Percentiles rank a stretch among this genome's conserved stretches.
Conservation (phyloP, 306 rosid genomes). For the Carpinus fangiana region DNA sequence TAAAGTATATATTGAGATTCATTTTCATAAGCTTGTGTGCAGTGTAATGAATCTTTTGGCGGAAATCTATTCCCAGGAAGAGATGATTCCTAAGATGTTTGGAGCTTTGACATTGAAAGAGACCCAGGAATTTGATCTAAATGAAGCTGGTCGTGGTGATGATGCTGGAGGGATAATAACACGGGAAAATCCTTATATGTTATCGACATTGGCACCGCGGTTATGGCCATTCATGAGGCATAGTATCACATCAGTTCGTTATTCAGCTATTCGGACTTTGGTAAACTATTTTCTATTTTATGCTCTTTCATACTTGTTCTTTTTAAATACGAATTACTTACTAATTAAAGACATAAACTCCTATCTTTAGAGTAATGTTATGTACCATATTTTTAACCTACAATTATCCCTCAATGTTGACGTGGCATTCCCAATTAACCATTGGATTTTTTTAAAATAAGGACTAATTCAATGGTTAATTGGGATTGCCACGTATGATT, state of each 20-base stretch:
- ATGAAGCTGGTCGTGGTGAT: slow-evolving; percentile 48
- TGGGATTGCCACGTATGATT: no score
- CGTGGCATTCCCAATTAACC: no score
- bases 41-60: slow-evolving; percentile 98
- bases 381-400: no score
- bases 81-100: slow-evolving; percentile 81
- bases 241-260: slow-evolving; percentile 82
- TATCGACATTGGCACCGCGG: slow-evolving; percentile 79
- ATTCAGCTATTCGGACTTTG: slow-evolving; percentile 92
- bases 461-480: no score
- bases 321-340: background rate
- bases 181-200: slow-evolving; percentile 71
- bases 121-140: slow-evolving; percentile 45
- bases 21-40: slow-evolving; percentile 41
- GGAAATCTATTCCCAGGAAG: slow-evolving; percentile 93
- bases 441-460: no score
- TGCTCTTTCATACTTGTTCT: background rate
- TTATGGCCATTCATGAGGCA: slow-evolving; percentile 99
- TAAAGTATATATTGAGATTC: slow-evolving; percentile 5
- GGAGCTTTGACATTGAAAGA: slow-evolving; percentile 52
- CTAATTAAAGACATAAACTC: background rate
- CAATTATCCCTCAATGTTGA: no score
- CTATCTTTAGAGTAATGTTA: background rate
- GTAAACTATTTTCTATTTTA: slow-evolving; percentile 42
- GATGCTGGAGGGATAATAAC: slow-evolving; percentile 36